Evolutionary conservation across 2,329 filamentous ascomycete species (phyloP), one percentile per base, ranked within the genome.

Genomic region (Colletotrichum endophyticum): DNA sequence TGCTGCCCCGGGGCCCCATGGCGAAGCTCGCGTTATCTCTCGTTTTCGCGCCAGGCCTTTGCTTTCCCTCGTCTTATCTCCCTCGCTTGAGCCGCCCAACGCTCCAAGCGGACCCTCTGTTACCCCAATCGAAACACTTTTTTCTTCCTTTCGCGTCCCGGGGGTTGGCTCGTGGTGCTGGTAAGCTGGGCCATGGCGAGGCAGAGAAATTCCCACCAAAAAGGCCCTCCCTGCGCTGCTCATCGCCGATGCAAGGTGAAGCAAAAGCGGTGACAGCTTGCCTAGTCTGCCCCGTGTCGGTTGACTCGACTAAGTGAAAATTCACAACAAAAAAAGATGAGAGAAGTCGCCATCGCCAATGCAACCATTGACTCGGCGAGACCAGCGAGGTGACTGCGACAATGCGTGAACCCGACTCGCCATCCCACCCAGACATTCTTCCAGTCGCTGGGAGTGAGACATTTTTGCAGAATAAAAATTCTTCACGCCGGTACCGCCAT

Each of bases 101-200:
- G 28, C n/a, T 49, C 72, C 49, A 22, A 39, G 68, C 72, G 59
- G 69, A 28, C 61, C 73, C 69, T 72, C 69, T 75, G 27, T 72
- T 72, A 66, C 72, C 72, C 72, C 72, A 59, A 75, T 75, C 61
- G 72, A 75, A 75, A 72, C 72, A 62, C 66, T 28, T 53, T 70
- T 62, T 62, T 22, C n/a, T 34, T 32, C 16, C 44, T 25, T 49
- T 57, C 3, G 16, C n/a, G 19, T 30, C 16, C 30, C 53, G 16
- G 19, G 27, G 13, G 22, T 22, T 68, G 28, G 32, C 44, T 27
- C 53, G 22, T n/a, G 28, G 56, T 16, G 56, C 56, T 59, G 56
- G 56, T n/a, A 32, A 15, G 27, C 30, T 12, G 36, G 15, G 34
- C 12, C 44, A n/a, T 59, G n/a, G 36, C n/a, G 22, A 70, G 27